A percentile compares a stretch with the other conserved stretches of the same genome.
Conservation (phyloP, 2,329 filamentous ascomycete genomes). For the Pseudogymnoascus sp. region DNA sequence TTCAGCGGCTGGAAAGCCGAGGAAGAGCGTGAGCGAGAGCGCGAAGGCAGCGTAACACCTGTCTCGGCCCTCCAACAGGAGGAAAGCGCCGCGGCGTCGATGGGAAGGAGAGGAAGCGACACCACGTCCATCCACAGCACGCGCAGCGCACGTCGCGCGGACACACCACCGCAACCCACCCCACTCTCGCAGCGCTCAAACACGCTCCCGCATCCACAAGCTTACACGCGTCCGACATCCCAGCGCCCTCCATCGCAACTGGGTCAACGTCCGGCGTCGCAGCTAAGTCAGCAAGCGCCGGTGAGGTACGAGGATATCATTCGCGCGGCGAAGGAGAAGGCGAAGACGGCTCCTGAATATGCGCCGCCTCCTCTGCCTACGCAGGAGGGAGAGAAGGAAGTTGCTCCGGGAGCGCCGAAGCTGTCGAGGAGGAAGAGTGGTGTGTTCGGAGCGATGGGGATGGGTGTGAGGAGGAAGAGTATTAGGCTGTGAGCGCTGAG, state of each 20-base stretch:
- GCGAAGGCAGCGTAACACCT: neutral
- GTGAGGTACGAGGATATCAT: slow-evolving; percentile 2
- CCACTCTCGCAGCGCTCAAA: neutral
- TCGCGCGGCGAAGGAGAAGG: neutral
- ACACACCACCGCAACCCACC: neutral
- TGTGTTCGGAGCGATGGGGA: slow-evolving; percentile 1
- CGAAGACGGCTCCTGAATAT: neutral
- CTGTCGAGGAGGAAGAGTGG: slow-evolving; percentile 1
- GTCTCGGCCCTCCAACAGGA: neutral
- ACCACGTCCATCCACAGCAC: neutral
- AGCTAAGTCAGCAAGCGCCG: neutral
- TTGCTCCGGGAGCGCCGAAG: neutral
- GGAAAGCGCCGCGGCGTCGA: neutral
- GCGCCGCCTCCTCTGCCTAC: neutral
- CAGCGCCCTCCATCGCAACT: neutral
- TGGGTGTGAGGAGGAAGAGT: slow-evolving; percentile 1
- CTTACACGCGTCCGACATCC: neutral
- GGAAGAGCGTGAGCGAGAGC: neutral
- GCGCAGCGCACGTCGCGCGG: neutral
- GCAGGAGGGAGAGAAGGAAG: neutral
- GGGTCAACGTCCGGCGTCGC: neutral
- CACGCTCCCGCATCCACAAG: neutral
- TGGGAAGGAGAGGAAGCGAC: neutral
- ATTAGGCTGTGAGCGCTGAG: neutral
- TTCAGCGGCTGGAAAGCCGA: neutral